phyloP scores from a whole-genome alignment of 2,329 filamentous ascomycete species.

The Saccharata proteae region DNA sequence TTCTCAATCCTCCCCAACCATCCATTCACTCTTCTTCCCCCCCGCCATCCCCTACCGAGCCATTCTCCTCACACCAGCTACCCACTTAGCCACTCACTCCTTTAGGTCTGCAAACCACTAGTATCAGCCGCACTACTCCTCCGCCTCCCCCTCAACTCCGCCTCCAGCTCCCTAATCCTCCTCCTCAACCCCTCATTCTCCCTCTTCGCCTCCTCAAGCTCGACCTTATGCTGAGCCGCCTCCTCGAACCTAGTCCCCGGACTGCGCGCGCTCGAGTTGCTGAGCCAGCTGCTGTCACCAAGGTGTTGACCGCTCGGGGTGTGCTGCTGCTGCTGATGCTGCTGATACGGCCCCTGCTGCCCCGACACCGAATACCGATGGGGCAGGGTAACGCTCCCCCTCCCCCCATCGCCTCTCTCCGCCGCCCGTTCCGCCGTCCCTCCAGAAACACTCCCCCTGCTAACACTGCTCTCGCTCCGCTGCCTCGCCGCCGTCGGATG shows the following conservation, averaged over 20 bases:
- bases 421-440: neutral
- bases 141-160: conserved; percentile 21
- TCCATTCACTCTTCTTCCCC: no score
- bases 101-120: no score
- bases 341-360: conserved; percentile 12
- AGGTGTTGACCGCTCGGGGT: conserved; percentile 5
- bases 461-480: conserved; percentile 44
- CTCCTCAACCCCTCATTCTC: conserved; percentile 37
- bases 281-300: neutral
- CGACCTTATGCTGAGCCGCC: conserved; percentile 30
- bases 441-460: conserved; percentile 15
- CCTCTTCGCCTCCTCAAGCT: conserved; percentile 37
- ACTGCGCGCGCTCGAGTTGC: neutral
- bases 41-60: no score
- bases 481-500: conserved; percentile 44
- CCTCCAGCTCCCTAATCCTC: conserved; percentile 35
- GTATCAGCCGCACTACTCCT: no score
- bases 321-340: conserved; percentile 5
- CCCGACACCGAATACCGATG: conserved; percentile 21
- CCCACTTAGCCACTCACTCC: no score
- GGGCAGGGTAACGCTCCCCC: conserved; percentile 15
- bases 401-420: conserved; percentile 1
- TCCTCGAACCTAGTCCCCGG: conserved; percentile 26
- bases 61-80: no score
- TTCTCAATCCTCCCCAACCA: no score